Percentiles rank a stretch among this genome's conserved stretches.
Evolutionary conservation across 805 yeast genomes (phyloP).

Genomic region (Teunomyces barrocoloradensis): DNA sequence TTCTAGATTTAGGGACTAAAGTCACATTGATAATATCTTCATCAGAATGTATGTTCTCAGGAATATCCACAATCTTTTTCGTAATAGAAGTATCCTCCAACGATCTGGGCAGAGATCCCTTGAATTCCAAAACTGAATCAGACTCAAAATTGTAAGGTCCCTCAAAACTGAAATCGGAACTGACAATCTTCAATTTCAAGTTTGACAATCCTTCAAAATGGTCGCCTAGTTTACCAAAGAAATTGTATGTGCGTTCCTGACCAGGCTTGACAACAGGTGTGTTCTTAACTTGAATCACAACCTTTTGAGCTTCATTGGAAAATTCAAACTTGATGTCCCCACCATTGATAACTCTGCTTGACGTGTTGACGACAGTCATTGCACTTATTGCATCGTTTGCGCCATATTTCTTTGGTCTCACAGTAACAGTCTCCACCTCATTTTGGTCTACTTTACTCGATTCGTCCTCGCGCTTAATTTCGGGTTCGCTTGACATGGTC

Average conservation of each 20-base stretch:
- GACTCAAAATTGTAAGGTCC: constrained; percentile 11
- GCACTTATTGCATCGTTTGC: constrained; percentile 20
- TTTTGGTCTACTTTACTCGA: background rate
- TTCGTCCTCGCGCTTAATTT: background rate
- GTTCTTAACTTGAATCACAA: constrained; percentile 20
- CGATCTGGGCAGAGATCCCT: background rate
- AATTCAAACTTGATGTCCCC: constrained; percentile 31
- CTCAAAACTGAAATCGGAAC: constrained; percentile 14
- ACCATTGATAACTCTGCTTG: constrained; percentile 21
- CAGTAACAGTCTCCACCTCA: constrained; percentile 2
- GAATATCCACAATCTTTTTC: constrained; percentile 7
- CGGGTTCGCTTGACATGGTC: background rate
- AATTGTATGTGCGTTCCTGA: constrained; percentile 26
- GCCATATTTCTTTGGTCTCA: constrained; percentile 17
- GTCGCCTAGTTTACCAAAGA: constrained; percentile 15
- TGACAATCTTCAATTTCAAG: constrained; percentile 18
- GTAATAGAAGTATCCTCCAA: background rate
- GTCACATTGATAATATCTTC: constrained; percentile 15
- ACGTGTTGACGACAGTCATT: constrained; percentile 22
- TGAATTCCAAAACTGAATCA: constrained; percentile 1
- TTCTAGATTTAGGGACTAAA: constrained; percentile 29
- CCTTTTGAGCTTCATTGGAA: constrained; percentile 11
- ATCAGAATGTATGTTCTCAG: background rate
- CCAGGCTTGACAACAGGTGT: constrained; percentile 24
- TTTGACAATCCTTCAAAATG: constrained; percentile 15